Evolutionary conservation across 768 basidiomycete genomes (phyloP).

Genomic region (Lactarius akahatsu): DNA sequence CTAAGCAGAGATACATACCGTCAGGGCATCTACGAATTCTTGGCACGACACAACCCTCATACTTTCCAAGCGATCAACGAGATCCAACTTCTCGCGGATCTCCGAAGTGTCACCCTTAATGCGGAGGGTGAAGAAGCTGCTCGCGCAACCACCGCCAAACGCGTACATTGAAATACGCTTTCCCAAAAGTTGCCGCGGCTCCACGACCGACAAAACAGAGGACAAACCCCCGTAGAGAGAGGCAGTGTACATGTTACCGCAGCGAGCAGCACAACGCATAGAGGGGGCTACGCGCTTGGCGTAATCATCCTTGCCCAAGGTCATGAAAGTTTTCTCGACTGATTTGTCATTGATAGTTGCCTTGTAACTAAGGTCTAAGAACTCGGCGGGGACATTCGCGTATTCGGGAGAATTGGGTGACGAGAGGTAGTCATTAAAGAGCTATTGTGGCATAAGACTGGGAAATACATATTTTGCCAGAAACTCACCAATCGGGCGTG

Average conservation of each 20-base stretch:
- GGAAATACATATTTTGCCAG: slow-evolving; percentile 10
- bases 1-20: slow-evolving; percentile 40
- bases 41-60: slow-evolving; percentile 93
- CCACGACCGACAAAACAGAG: slow-evolving; percentile 72
- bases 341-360: slow-evolving; percentile 90
- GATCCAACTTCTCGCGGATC: slow-evolving; percentile 79
- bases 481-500: slow-evolving; percentile 73
- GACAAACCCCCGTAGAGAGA: slow-evolving; percentile 94
- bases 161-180: slow-evolving; percentile 94
- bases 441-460: slow-evolving; percentile 21
- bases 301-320: slow-evolving; percentile 70
- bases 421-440: slow-evolving; percentile 89
- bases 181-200: slow-evolving; percentile 65
- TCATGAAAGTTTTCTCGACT: slow-evolving; percentile 92
- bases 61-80: slow-evolving; percentile 68
- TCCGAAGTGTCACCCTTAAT: slow-evolving; percentile 86
- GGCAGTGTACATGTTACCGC: slow-evolving; percentile 99
- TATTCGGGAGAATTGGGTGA: slow-evolving; percentile 69
- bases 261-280: slow-evolving; percentile 84
- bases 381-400: slow-evolving; percentile 66
- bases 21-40: slow-evolving; percentile 84
- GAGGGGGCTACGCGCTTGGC: slow-evolving; percentile 71
- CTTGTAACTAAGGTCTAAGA: slow-evolving; percentile 63
- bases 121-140: slow-evolving; percentile 84
- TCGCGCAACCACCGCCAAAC: slow-evolving; percentile 94